These are phyloP conservation scores for Cokeromyces recurvatus DNA, from an alignment of 371 early-diverging fungal genomes.

Conservation along the genomic window DNA sequence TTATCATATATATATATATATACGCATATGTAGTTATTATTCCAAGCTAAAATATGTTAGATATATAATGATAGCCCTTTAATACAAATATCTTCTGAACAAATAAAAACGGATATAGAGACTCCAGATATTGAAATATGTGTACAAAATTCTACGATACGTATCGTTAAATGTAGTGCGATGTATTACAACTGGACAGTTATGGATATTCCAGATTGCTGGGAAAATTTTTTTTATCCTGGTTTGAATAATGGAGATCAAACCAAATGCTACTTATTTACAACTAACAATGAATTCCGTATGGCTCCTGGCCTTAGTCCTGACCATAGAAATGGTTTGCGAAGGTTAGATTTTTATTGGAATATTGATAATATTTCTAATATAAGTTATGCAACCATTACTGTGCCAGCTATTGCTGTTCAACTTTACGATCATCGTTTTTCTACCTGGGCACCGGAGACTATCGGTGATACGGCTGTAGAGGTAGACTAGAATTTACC, in stretches of 20 bases:
- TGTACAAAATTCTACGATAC: constrained; percentile 23
- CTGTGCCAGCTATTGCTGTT: constrained; percentile 28
- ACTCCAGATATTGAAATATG: constrained; percentile 39
- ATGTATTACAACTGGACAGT: constrained; percentile 22
- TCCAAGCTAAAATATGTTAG: constrained; percentile 5
- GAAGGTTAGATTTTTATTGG: constrained; percentile 42
- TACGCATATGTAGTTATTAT: neutral
- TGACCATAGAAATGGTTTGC: constrained; percentile 12
- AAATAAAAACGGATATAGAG: constrained; percentile 10
- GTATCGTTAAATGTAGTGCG: constrained; percentile 18
- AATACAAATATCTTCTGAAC: constrained; percentile 26
- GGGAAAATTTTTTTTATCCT: constrained; percentile 1
- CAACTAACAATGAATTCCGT: constrained; percentile 14
- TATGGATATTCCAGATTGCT: constrained; percentile 13
- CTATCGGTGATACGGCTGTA: constrained; percentile 13
- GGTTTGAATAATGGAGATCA: constrained; percentile 4
- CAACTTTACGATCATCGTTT: constrained; percentile 28
- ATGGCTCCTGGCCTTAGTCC: constrained; percentile 16
- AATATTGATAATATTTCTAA: constrained; percentile 18
- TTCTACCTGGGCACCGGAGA: constrained; percentile 20
- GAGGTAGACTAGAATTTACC: constrained; percentile 16
- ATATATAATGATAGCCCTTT: constrained; percentile 27
- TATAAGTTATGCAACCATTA: constrained; percentile 10
- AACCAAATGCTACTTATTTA: constrained; percentile 26
- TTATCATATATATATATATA: too few relatives aligned